phyloP scores from a whole-genome alignment of 2,329 filamentous ascomycete species.

The Volutella citrinella region DNA sequence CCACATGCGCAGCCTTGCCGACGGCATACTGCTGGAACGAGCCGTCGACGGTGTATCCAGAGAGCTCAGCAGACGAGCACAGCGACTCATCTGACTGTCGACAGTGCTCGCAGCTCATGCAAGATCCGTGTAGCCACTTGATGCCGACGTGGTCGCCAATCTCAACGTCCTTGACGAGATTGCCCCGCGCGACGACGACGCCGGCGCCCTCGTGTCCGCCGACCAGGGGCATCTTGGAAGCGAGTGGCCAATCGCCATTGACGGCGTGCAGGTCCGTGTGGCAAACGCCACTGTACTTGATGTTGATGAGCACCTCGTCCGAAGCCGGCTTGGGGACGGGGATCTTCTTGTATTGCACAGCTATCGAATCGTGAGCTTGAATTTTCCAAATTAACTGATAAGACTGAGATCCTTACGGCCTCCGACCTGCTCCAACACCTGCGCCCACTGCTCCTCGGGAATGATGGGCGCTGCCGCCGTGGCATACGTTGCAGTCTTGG shows the following conservation, averaged over 20 bases:
- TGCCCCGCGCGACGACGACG: constrained; percentile 72
- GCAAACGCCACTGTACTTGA: constrained; percentile 86
- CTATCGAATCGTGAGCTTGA: constrained; percentile 39
- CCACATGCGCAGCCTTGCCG: constrained; percentile 77
- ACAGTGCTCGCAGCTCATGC: constrained; percentile 77
- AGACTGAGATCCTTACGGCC: constrained; percentile 42
- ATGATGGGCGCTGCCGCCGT: constrained; percentile 40
- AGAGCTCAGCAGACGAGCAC: constrained; percentile 68
- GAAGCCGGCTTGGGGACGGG: constrained; percentile 74
- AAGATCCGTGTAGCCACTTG: constrained; percentile 86
- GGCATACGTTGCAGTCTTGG: constrained; percentile 18
- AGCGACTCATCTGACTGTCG: constrained; percentile 75
- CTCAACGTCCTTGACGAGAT: constrained; percentile 70
- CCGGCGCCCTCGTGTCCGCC: constrained; percentile 77
- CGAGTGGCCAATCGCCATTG: constrained; percentile 81
- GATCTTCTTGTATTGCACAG: constrained; percentile 70
- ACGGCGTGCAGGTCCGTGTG: constrained; percentile 76
- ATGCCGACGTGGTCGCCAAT: constrained; percentile 81
- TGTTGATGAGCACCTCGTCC: constrained; percentile 83
- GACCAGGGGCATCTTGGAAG: constrained; percentile 74
- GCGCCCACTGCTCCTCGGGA: constrained; percentile 81
- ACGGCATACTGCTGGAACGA: constrained; percentile 87
- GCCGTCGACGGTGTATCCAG: constrained; percentile 86
- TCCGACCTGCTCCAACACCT: constrained; percentile 76
- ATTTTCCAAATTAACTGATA: constrained; percentile 18